These are phyloP conservation scores for Podospora pseudocomata DNA, from an alignment of 495 filamentous ascomycete genomes.

Conservation along the genomic window DNA sequence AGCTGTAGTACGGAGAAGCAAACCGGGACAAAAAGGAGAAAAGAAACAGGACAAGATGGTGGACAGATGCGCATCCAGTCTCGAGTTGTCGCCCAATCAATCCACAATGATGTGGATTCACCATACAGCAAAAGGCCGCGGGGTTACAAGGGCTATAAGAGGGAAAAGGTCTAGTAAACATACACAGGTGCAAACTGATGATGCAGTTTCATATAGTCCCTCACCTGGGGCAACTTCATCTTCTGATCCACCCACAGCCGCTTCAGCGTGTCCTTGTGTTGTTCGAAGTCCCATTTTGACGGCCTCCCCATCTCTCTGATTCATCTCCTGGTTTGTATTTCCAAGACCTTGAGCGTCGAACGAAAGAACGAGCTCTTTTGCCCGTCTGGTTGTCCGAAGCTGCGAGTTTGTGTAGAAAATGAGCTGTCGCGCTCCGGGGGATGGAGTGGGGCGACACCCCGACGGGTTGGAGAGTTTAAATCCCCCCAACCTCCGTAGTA, in stretches of 20 bases:
- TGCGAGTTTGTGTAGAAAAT: not conserved
- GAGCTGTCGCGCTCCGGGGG: not conserved
- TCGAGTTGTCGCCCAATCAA: not conserved
- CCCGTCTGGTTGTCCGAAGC: not conserved
- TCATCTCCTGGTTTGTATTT: not conserved
- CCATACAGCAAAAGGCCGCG: not conserved
- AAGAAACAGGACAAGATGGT: not conserved
- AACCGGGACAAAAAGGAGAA: not conserved
- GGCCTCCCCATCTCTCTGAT: not conserved
- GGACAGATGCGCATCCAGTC: not conserved
- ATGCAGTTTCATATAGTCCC: not conserved
- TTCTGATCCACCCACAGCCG: constrained; percentile 4
- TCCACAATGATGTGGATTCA: not conserved
- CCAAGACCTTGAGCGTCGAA: not conserved
- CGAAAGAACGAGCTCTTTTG: not conserved
- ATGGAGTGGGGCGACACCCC: not conserved
- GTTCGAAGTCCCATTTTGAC: not conserved
- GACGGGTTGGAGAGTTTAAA: not conserved
- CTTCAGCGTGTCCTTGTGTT: not conserved
- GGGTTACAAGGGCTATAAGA: not conserved
- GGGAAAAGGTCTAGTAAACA: not conserved
- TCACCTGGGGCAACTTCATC: not conserved
- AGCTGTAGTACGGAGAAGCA: not conserved
- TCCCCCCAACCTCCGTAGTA: not conserved
- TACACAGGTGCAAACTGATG: constrained; percentile 4